Evolutionary conservation across 2,329 filamentous ascomycete genomes (phyloP), one percentile per base, ranked within the genome.

Genomic region (Nectriaceae sp.): DNA sequence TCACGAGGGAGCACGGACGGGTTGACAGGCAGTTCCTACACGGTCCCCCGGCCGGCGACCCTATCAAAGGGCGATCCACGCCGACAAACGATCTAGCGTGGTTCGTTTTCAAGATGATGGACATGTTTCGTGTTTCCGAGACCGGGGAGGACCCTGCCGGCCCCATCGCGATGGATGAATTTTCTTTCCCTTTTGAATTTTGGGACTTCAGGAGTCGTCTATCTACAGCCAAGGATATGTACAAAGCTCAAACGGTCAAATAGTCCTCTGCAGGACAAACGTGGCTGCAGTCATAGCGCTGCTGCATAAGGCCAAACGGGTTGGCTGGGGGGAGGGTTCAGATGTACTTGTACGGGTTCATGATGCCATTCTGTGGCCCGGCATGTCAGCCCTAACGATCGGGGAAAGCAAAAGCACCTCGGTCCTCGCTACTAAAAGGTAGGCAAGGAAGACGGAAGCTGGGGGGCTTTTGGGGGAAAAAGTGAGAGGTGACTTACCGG

Each of bases 261-360:
- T n/a, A 18, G 31, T 15, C 11, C n/a, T n/a, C 13, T 13, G 24
- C 6, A 29, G 24, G 24, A 13, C 24, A 29, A 6, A 6, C 6
- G 24, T 36, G 37, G 31, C 39, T 42, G 45, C 31, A 50, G 20
- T 38, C 36, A 50, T 55, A 45, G 46, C 52, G 38, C 44, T 53
- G 40, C 44, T 44, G 44, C 40, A 24, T 31, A 16, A 26, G 36
- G 40, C 35, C 40, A 33, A 42, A 45, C 37, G 40, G 44, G 53
- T 47, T n/a, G 24, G 6, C 6, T 29, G 13, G 6, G 24, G 24
- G 47, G 47, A 45, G 40, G 43, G 53, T 50, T 55, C 47, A 87
- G 57, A 97, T 88, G 70, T 97, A 97, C 74, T 97, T 97, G 78
- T 97, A 97, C 1, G 93, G 93, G 73, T 97, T 97, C 90, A 97